phyloP scores from a whole-genome alignment of 371 early-diverging fungal species.

The Apophysomyces ossiformis region DNA sequence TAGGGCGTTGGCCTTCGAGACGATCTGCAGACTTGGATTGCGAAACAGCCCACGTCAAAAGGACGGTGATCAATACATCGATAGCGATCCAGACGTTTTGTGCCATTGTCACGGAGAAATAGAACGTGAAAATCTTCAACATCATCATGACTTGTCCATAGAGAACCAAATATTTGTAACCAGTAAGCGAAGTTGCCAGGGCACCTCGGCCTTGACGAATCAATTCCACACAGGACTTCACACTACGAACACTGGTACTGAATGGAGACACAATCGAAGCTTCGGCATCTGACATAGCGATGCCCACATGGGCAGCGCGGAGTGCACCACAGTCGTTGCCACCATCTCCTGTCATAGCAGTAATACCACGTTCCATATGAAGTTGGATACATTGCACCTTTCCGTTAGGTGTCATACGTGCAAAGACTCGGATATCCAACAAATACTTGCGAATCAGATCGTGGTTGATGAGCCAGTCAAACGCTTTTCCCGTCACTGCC shows the following conservation, averaged over 20 bases:
- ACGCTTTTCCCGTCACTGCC: constrained; percentile 77
- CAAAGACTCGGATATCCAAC: constrained; percentile 70
- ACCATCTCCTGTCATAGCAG: constrained; percentile 96
- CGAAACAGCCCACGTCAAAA: constrained; percentile 73
- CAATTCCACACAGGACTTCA: constrained; percentile 75
- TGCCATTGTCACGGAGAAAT: constrained; percentile 57
- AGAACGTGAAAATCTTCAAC: constrained; percentile 65
- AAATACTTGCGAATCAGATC: constrained; percentile 55
- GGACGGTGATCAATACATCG: constrained; percentile 69
- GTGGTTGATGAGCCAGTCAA: constrained; percentile 51
- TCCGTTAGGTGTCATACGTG: constrained; percentile 78
- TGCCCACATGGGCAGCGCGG: constrained; percentile 89
- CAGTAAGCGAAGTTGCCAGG: constrained; percentile 76
- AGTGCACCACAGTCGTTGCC: constrained; percentile 96
- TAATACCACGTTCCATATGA: constrained; percentile 76
- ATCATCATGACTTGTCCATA: constrained; percentile 81
- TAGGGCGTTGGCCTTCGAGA: constrained; percentile 69
- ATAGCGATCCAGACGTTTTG: constrained; percentile 71
- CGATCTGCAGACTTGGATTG: constrained; percentile 63
- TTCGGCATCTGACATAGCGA: constrained; percentile 88
- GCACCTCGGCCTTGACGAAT: constrained; percentile 78
- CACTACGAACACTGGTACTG: constrained; percentile 68
- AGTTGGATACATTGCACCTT: constrained; percentile 77
- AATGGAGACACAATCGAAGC: constrained; percentile 90
- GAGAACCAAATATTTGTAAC: constrained; percentile 74